Percentiles rank a stretch among this genome's conserved stretches.
These are phyloP conservation scores for Brassica rapa DNA, from an alignment of 345 rosid genomes.

Conservation along the genomic window DNA sequence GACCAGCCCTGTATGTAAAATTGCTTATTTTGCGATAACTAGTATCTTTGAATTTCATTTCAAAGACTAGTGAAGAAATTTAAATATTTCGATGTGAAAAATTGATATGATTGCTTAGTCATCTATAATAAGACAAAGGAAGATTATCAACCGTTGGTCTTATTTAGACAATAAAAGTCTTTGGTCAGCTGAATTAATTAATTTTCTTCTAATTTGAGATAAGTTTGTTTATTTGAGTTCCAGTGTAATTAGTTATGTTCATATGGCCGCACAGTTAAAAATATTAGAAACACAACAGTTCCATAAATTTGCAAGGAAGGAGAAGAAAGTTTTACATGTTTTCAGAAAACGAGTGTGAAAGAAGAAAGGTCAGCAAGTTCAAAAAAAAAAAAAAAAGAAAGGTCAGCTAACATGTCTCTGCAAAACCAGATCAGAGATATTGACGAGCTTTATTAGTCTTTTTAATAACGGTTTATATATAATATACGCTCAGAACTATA, in stretches of 20 bases:
- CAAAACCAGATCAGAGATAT: constrained; percentile 40
- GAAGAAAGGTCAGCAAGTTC: constrained; percentile 41
- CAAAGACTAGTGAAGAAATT: constrained; percentile 1
- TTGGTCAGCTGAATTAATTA: constrained; percentile 33
- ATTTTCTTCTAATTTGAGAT: constrained; percentile 22
- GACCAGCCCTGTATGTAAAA: not conserved
- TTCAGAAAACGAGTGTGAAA: constrained; percentile 32
- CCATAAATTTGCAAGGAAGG: not conserved
- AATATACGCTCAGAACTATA: not conserved
- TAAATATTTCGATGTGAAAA: constrained; percentile 29
- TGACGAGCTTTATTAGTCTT: constrained; percentile 29
- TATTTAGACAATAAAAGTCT: constrained; percentile 39
- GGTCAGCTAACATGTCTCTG: constrained; percentile 46
- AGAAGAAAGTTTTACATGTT: not conserved
- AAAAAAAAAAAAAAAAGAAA: constrained; percentile 21
- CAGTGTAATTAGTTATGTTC: constrained; percentile 26
- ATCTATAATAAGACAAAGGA: constrained; percentile 26
- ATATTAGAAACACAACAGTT: constrained; percentile 11
- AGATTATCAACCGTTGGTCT: constrained; percentile 36
- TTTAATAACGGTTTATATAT: not conserved
- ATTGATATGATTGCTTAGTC: constrained; percentile 29
- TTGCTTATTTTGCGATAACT: not conserved
- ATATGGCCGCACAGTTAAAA: constrained; percentile 17
- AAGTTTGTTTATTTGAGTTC: constrained; percentile 30
- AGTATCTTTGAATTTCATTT: not conserved